Conservation (phyloP, 1,139 yeast genomes). For the Hemisphaericaspora subhashii region DNA sequence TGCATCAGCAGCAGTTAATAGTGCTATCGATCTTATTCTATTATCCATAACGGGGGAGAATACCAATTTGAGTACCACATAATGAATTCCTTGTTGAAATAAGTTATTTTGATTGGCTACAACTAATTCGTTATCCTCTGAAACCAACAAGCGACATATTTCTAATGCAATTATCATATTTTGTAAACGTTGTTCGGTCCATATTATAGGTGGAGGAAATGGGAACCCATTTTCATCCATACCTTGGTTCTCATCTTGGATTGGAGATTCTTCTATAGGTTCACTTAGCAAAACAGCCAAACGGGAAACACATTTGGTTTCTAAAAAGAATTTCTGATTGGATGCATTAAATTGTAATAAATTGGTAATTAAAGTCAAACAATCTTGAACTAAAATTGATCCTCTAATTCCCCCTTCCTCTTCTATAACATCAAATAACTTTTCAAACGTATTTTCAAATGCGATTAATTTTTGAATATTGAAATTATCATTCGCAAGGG, state of each 20-base stretch:
- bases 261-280: slow-evolving; percentile 36
- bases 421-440: slow-evolving; percentile 70
- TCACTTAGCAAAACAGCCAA: slow-evolving; percentile 63
- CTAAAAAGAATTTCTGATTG: slow-evolving; percentile 85
- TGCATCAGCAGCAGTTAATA: slow-evolving; percentile 75
- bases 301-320: slow-evolving; percentile 74
- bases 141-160: slow-evolving; percentile 70
- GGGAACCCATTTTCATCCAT: slow-evolving; percentile 19
- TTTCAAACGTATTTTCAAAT: slow-evolving; percentile 89
- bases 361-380: slow-evolving; percentile 71
- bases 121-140: slow-evolving; percentile 71
- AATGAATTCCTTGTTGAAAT: slow-evolving; percentile 61
- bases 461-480: slow-evolving; percentile 93
- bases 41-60: slow-evolving; percentile 66
- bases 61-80: slow-evolving; percentile 65
- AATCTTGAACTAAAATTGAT: slow-evolving; percentile 88
- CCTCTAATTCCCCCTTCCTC: slow-evolving; percentile 92
- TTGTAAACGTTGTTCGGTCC: slow-evolving; percentile 73
- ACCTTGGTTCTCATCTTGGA: neutral
- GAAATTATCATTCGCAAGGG: slow-evolving; percentile 76
- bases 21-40: slow-evolving; percentile 61
- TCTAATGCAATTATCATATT: slow-evolving; percentile 70
- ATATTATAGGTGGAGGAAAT: slow-evolving; percentile 42
- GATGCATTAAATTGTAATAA: slow-evolving; percentile 81
- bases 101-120: slow-evolving; percentile 60